Evolutionary conservation across 805 yeast genomes (phyloP), one percentile per base, ranked within the genome.

Genomic region (Suhomyces pyralidae): DNA sequence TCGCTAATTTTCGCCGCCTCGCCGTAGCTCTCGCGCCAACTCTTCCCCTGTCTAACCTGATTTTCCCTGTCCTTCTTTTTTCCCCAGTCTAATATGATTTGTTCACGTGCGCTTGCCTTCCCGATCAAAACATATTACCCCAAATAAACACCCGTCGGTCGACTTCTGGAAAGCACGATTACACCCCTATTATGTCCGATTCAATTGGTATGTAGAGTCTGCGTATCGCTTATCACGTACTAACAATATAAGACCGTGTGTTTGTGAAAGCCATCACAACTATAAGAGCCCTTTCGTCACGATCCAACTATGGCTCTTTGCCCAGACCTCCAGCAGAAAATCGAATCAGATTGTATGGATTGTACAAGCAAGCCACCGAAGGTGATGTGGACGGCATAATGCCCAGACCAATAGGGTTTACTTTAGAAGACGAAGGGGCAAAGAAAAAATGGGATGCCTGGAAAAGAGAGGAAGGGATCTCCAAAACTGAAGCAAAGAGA

Each of bases 311-410:
- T 55, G 84, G 84, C 14, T 73, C 85, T 8, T 70, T 88, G 26
- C 90, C 92, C 0, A 77, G 92, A 25, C 96, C 96, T 0, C 91
- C 94, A 0, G 79, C 88, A 2, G 86, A 84, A 50, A 81, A 76
- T 54, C 68, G 96, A 32, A 82, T 86, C 53, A 78, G 77, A 57
- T 75, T 90, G 3, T 90, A 90, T 65, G 96, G 96, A 0, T 76
- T 90, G 48, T 90, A 89, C 70, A 90, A 90, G 61, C 97, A 90
- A 64, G 92, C 96, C 1, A 90, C 96, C 5, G 93, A 88, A 67
- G 97, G 97, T 7, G 83, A 90, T 65, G 90, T 88, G 7, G 80
- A 79, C 46, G 85, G 85, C 2, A 75, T 86, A 42, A 79, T 87
- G 82, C 78, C 80, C 2, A 71, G 90, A 46, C 93, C 93, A 0